A percentile compares a stretch with the other conserved stretches of the same genome.
Conservation (phyloP, 768 basidiomycete species). For the Termitomyces sp. region DNA sequence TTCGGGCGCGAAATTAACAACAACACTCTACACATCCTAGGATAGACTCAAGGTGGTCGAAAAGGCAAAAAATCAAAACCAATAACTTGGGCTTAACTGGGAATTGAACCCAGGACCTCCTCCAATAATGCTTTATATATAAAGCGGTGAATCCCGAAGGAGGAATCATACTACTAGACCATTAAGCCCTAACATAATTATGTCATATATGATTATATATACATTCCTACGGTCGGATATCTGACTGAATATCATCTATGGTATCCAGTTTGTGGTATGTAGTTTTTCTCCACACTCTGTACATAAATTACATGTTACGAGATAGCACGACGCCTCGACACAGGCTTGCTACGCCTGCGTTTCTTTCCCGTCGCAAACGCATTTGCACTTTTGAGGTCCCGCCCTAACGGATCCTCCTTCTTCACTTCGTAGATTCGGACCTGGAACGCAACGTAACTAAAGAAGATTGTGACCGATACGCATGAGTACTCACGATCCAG, state of each 20-base stretch:
- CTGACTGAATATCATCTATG: too few species aligned
- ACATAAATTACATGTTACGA: slow-evolving; percentile 3
- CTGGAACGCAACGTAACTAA: slow-evolving; percentile 24
- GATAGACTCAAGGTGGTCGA: too few species aligned
- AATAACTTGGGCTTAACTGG: neutral
- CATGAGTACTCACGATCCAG: slow-evolving; percentile 76
- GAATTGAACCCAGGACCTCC: slow-evolving; percentile 3
- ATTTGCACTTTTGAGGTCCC: slow-evolving; percentile 84
- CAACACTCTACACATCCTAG: too few species aligned
- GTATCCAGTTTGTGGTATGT: too few species aligned
- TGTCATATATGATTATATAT: too few species aligned
- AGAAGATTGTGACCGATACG: neutral
- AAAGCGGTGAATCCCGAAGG: neutral
- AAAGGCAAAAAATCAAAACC: neutral
- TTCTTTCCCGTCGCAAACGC: slow-evolving; percentile 87
- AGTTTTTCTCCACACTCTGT: neutral
- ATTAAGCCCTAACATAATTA: neutral
- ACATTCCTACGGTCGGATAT: too few species aligned
- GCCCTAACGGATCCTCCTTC: slow-evolving; percentile 87
- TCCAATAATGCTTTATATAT: neutral
- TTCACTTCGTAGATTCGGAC: slow-evolving; percentile 94
- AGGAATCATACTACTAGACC: slow-evolving; percentile 8
- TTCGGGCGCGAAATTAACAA: too few species aligned
- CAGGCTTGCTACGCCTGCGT: slow-evolving; percentile 75
- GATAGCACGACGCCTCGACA: slow-evolving; percentile 47